Evolutionary conservation across 208 protist genomes (phyloP).

Genomic region (Crithidia acanthocephali): DNA sequence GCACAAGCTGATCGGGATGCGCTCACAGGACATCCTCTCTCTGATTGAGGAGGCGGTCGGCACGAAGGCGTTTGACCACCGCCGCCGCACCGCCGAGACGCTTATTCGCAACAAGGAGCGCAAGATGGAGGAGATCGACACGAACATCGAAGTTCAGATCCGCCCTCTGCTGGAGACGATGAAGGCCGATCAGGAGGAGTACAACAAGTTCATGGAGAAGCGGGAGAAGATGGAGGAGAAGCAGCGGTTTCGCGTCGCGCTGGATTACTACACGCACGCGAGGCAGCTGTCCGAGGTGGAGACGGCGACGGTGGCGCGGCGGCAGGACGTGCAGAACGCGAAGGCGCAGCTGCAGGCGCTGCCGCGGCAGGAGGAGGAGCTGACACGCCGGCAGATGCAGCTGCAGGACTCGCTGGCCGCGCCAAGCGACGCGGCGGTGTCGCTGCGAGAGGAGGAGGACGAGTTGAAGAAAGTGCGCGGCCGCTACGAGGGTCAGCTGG

Average conservation of each 20-base stretch:
- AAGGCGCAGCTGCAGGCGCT: conserved; percentile 57
- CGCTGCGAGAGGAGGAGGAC: conserved; percentile 73
- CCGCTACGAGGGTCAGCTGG: conserved; percentile 55
- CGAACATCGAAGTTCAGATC: conserved; percentile 89
- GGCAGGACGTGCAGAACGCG: conserved; percentile 32
- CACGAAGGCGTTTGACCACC: conserved; percentile 99
- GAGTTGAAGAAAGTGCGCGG: conserved; percentile 56
- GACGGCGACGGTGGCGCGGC: conserved; percentile 8
- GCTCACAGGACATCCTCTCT: conserved; percentile 98
- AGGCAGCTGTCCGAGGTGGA: conserved; percentile 36
- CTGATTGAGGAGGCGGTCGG: conserved; percentile 99
- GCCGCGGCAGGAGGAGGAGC: conserved; percentile 56
- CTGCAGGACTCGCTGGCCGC: conserved; percentile 55
- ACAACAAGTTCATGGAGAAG: conserved; percentile 68
- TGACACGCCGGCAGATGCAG: conserved; percentile 59
- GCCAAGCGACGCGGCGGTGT: conserved; percentile 57
- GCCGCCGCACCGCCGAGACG: conserved; percentile 95
- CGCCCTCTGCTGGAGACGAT: conserved; percentile 88
- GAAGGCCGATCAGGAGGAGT: conserved; percentile 89
- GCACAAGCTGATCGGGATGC: conserved; percentile 99
- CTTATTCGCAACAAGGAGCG: conserved; percentile 99
- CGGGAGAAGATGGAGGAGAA: conserved; percentile 79
- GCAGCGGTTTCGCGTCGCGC: conserved; percentile 69
- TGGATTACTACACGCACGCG: conserved; percentile 68
- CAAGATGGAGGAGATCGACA: conserved; percentile 98